A percentile compares a stretch with the other conserved stretches of the same genome.
Conservation (phyloP, 2,329 filamentous ascomycete genomes). For the Cladosporium sp. region DNA sequence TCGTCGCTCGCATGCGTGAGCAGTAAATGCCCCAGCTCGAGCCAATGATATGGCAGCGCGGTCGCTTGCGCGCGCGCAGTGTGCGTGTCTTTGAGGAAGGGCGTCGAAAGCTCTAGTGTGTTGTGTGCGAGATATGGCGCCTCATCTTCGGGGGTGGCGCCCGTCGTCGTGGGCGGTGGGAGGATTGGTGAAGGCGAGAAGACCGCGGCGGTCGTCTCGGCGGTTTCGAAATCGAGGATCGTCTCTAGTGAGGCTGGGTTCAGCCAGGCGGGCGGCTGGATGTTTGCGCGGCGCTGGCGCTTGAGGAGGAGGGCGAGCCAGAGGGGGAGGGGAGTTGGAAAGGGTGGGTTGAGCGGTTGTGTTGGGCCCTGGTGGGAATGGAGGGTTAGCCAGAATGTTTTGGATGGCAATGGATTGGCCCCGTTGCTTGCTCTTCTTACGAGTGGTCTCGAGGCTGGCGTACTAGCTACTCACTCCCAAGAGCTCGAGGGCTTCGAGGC, state of each 20-base stretch:
- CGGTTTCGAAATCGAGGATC: slow-evolving; percentile 80
- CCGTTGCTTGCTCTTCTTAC: background rate
- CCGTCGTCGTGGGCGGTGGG: slow-evolving; percentile 48
- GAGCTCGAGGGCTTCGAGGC: slow-evolving; percentile 80
- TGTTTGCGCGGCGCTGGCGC: slow-evolving; percentile 89
- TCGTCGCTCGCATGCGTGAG: slow-evolving; percentile 84
- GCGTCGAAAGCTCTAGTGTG: slow-evolving; percentile 52
- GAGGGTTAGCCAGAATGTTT: background rate
- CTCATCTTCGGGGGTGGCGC: slow-evolving; percentile 25
- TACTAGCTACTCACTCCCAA: slow-evolving; percentile 65
- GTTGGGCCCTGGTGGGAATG: slow-evolving; percentile 68
- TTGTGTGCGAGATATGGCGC: slow-evolving; percentile 31
- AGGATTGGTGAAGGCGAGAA: slow-evolving; percentile 78
- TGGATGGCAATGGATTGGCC: background rate
- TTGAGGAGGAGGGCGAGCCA: slow-evolving; percentile 96
- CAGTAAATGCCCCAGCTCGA: slow-evolving; percentile 84
- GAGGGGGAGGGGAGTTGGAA: slow-evolving; percentile 75
- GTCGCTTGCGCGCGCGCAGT: slow-evolving; percentile 67
- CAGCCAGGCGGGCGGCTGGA: slow-evolving; percentile 87
- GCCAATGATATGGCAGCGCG: slow-evolving; percentile 89
- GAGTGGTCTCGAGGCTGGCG: background rate
- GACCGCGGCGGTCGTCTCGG: slow-evolving; percentile 60
- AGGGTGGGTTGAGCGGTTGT: slow-evolving; percentile 74
- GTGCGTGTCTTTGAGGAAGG: slow-evolving; percentile 72
- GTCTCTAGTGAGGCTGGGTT: slow-evolving; percentile 70